Percentiles rank a stretch among this genome's conserved stretches.
Conservation (phyloP, 2,329 filamentous ascomycete genomes). For the Coleophoma crateriformis region DNA sequence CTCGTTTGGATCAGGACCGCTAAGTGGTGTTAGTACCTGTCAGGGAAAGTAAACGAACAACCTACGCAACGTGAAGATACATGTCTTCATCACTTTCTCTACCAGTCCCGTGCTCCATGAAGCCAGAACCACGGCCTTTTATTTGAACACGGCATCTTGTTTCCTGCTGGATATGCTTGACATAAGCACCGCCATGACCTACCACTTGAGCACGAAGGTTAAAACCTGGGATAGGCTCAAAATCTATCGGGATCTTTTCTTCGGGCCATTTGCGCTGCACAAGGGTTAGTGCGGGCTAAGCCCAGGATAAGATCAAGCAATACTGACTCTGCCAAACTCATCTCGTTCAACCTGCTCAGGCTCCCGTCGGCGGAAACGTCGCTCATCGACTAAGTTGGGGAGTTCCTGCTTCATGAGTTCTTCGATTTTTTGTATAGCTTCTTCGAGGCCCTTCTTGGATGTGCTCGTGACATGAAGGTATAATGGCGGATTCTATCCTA, state of each 20-base stretch:
- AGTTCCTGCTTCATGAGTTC: constrained; percentile 96
- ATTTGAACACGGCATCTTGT: constrained; percentile 96
- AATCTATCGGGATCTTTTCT: constrained; percentile 83
- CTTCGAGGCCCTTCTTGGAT: constrained; percentile 83
- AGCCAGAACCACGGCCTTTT: constrained; percentile 92
- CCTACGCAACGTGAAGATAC: constrained; percentile 93
- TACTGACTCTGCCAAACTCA: constrained; percentile 76
- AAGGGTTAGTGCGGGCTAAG: constrained; percentile 11
- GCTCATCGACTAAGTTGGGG: constrained; percentile 90
- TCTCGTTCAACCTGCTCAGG: constrained; percentile 78
- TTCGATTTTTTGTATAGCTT: constrained; percentile 81
- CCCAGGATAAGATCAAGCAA: background rate
- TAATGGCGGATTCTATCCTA: constrained; percentile 76
- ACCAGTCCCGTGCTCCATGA: constrained; percentile 83
- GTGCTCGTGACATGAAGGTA: constrained; percentile 96
- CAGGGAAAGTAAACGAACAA: constrained; percentile 15
- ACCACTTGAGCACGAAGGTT: constrained; percentile 96
- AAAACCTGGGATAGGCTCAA: constrained; percentile 90
- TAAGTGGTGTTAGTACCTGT: constrained; percentile 29
- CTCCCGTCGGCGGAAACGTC: constrained; percentile 81
- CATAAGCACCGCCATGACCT: constrained; percentile 87
- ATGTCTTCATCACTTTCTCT: constrained; percentile 91
- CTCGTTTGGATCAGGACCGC: constrained; percentile 80
- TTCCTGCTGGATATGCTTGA: constrained; percentile 96
- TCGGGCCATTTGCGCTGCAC: constrained; percentile 95